These are phyloP conservation scores for Geoglossum glabrum DNA, from an alignment of 495 filamentous ascomycete species.

Conservation along the genomic window DNA sequence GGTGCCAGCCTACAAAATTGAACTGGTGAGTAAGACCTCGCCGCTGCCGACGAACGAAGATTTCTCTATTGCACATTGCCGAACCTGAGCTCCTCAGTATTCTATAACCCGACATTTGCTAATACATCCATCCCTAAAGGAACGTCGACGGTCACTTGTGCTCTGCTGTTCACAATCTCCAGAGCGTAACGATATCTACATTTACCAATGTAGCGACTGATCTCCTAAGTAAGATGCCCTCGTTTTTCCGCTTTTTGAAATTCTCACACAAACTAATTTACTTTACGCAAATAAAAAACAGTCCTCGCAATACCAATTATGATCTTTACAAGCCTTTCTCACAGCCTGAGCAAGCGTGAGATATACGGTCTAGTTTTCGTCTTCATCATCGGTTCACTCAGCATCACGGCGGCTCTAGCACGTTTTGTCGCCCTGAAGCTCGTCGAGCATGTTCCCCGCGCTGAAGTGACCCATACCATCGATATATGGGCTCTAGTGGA, in stretches of 20 bases:
- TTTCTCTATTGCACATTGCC: too few relatives aligned
- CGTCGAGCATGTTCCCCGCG: constrained; percentile 10
- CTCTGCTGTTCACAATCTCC: constrained; percentile 15
- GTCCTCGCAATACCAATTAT: not conserved
- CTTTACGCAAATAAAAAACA: not conserved
- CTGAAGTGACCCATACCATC: constrained; percentile 15
- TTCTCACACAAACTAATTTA: not conserved
- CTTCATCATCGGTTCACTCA: constrained; percentile 14
- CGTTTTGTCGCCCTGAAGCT: constrained; percentile 13
- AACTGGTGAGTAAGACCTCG: constrained; percentile 12
- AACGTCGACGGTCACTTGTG: constrained; percentile 10
- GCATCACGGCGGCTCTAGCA: constrained; percentile 12
- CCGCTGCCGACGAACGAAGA: too few relatives aligned
- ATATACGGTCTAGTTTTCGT: constrained; percentile 12
- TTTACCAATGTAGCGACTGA: not conserved
- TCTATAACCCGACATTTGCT: not conserved
- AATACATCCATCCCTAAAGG: not conserved
- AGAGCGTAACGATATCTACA: constrained; percentile 11
- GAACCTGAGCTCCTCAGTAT: too few relatives aligned
- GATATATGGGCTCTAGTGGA: constrained; percentile 15
- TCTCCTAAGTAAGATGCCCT: not conserved
- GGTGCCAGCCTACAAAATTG: constrained; percentile 10
- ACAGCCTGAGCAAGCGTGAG: constrained; percentile 9
- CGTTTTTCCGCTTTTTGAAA: not conserved
- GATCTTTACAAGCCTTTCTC: not conserved